These are phyloP conservation scores for Candida arabinofermentans DNA, from an alignment of 805 yeast genomes.

Conservation along the genomic window DNA sequence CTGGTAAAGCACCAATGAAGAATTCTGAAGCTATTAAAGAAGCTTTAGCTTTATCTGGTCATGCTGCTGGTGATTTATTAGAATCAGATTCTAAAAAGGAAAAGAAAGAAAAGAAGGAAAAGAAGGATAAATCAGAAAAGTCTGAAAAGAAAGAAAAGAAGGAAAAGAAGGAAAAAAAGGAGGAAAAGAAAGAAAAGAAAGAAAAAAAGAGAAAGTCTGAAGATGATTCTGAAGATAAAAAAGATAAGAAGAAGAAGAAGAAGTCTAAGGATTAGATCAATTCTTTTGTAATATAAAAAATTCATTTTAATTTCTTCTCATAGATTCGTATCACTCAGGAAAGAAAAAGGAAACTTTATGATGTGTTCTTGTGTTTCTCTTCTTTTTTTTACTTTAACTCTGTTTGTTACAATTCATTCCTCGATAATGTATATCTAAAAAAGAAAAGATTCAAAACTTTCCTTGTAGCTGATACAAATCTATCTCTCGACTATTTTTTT, in stretches of 20 bases:
- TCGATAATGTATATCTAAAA: no score
- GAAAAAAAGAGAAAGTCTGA: slow-evolving; percentile 42
- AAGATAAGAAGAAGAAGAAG: slow-evolving; percentile 36
- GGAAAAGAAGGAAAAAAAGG: slow-evolving; percentile 47
- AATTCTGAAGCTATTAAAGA: slow-evolving; percentile 90
- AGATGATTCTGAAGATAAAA: slow-evolving; percentile 31
- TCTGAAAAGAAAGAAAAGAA: slow-evolving; percentile 49
- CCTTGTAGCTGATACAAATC: no score
- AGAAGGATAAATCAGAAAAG: slow-evolving; percentile 45
- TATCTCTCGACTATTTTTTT: no score
- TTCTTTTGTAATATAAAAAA: no score
- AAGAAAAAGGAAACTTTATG: no score
- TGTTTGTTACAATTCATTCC: no score
- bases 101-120: slow-evolving; percentile 38
- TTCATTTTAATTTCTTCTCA: no score
- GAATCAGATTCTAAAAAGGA: slow-evolving; percentile 33
- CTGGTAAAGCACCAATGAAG: slow-evolving; percentile 96
- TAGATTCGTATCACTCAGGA: no score
- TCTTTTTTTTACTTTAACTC: no score
- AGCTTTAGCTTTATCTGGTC: slow-evolving; percentile 69
- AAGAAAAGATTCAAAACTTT: no score
- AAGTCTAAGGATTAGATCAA: slow-evolving; percentile 29
- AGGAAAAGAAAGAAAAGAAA: slow-evolving; percentile 50
- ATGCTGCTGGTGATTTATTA: slow-evolving; percentile 24
- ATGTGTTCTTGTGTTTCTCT: no score